Conservation (phyloP, 2,329 filamentous ascomycete species). For the Ambrosiella cleistominuta region DNA sequence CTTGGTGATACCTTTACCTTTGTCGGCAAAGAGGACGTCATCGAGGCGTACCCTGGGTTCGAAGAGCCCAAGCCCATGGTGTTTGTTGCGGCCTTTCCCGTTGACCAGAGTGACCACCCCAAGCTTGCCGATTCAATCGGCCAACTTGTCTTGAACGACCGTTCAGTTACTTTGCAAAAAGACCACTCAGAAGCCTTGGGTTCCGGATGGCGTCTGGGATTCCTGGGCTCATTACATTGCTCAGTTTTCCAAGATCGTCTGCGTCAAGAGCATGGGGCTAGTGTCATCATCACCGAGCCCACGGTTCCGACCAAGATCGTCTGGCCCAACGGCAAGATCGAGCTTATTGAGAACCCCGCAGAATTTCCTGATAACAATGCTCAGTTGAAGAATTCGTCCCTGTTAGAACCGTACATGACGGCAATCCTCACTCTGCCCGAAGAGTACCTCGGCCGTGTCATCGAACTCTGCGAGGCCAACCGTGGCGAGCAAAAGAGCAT, state of each 20-base stretch:
- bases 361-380: conserved; percentile 47
- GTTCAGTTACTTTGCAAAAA: conserved; percentile 84
- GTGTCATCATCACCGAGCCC: conserved; percentile 91
- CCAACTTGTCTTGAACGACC: conserved; percentile 84
- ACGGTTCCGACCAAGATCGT: conserved; percentile 81
- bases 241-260: conserved; percentile 97
- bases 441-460: conserved; percentile 84
- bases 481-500: conserved; percentile 75
- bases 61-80: conserved; percentile 98
- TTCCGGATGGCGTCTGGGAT: conserved; percentile 84
- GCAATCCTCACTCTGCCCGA: conserved; percentile 83
- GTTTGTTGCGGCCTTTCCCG: conserved; percentile 90
- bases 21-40: conserved; percentile 54
- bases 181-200: conserved; percentile 88
- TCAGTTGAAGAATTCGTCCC: conserved; percentile 25
- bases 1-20: conserved; percentile 89
- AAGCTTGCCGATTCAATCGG: conserved; percentile 86
- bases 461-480: conserved; percentile 83
- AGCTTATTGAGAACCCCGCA: conserved; percentile 66
- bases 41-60: conserved; percentile 76
- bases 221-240: conserved; percentile 90
- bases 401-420: conserved; percentile 43
- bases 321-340: conserved; percentile 26
- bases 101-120: conserved; percentile 72
- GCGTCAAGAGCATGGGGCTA: conserved; percentile 82